A percentile compares a stretch with the other conserved stretches of the same genome.
Evolutionary conservation across 2,329 filamentous ascomycete species (phyloP).

Genomic region (Trichoderma atroviride): DNA sequence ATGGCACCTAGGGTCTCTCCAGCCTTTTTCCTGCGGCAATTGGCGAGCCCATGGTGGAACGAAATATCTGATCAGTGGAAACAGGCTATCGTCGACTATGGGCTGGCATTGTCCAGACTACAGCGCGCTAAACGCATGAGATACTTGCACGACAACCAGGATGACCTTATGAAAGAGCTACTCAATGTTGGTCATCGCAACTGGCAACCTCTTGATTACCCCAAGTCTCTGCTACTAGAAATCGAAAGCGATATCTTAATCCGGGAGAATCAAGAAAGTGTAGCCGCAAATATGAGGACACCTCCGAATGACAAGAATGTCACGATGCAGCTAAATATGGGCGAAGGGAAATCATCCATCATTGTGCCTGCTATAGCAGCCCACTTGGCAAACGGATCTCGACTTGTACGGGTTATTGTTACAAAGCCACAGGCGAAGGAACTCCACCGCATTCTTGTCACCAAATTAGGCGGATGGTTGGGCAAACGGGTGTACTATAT

Average conservation of each 20-base stretch:
- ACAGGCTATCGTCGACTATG: constrained; percentile 44
- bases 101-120: constrained; percentile 42
- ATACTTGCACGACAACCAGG: not conserved
- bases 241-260: constrained; percentile 65
- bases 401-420: constrained; percentile 61
- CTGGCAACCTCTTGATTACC: constrained; percentile 55
- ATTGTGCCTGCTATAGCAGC: constrained; percentile 67
- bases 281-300: constrained; percentile 60
- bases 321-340: constrained; percentile 72
- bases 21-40: constrained; percentile 40
- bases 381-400: constrained; percentile 51
- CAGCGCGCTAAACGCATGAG: constrained; percentile 50
- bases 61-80: constrained; percentile 40
- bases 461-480: constrained; percentile 39
- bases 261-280: constrained; percentile 59
- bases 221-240: constrained; percentile 67
- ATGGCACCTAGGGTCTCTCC: constrained; percentile 38
- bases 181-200: constrained; percentile 52
- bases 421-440: constrained; percentile 63
- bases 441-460: constrained; percentile 45
- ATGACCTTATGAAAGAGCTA: not conserved
- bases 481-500: constrained; percentile 54
- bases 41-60: constrained; percentile 31
- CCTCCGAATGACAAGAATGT: constrained; percentile 47
- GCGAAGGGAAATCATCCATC: constrained; percentile 69